A percentile compares a stretch with the other conserved stretches of the same genome.
Conservation (phyloP, 169 alveolate species). For the Eimeria necatrix region DNA sequence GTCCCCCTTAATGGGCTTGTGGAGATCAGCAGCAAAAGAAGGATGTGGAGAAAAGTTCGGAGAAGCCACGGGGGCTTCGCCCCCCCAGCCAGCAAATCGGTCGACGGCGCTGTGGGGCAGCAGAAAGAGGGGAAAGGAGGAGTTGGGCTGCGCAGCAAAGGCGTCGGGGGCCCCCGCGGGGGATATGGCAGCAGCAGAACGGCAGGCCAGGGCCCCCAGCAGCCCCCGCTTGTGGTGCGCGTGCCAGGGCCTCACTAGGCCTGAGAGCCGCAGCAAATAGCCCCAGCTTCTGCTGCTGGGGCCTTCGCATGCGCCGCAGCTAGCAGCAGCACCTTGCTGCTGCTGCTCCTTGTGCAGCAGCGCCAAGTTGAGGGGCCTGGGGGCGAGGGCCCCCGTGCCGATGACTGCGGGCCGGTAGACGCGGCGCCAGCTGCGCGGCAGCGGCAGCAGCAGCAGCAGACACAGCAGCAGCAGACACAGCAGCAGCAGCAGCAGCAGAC, state of each 20-base stretch:
- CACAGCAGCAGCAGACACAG: background rate
- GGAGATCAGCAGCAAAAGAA: background rate
- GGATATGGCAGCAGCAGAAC: background rate
- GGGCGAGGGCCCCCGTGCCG: constrained; percentile 46
- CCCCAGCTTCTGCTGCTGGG: constrained; percentile 9
- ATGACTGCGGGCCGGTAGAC: background rate
- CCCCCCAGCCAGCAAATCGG: background rate
- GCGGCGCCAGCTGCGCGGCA: constrained; percentile 5
- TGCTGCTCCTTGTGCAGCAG: background rate
- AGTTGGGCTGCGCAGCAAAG: background rate
- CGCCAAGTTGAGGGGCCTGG: constrained; percentile 5
- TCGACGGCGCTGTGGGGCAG: constrained; percentile 1
- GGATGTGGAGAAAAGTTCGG: background rate
- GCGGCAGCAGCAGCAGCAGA: constrained; percentile 33
- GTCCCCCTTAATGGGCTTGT: background rate
- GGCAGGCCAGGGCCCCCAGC: background rate
- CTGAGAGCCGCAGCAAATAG: background rate
- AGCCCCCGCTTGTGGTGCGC: constrained; percentile 1
- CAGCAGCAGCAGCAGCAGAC: background rate
- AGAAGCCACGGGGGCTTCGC: background rate
- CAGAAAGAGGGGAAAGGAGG: background rate
- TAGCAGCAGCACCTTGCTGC: background rate
- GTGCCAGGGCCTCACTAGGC: constrained; percentile 28
- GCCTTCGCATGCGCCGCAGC: background rate
- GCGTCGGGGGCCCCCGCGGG: background rate